Conservation (phyloP, 345 rosid genomes). For the Eucalyptus cloeziana region DNA sequence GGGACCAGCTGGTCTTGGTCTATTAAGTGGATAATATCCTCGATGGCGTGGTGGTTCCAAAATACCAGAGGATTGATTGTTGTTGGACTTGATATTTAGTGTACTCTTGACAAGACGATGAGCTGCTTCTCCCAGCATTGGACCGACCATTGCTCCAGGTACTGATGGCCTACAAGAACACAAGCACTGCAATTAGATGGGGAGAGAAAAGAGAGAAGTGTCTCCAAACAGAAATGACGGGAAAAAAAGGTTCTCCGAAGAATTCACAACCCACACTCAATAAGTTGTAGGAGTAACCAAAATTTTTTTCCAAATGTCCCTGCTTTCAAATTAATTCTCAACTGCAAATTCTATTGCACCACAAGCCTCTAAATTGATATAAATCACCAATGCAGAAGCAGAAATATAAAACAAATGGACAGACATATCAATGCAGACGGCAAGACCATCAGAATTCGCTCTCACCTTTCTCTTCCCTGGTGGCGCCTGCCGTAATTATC, state of each 20-base stretch:
- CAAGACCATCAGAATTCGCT: neutral
- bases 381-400: neutral
- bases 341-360: neutral
- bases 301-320: neutral
- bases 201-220: neutral
- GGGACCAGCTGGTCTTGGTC: conserved; percentile 47
- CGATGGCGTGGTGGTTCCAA: conserved; percentile 31
- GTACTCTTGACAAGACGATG: conserved; percentile 94
- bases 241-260: neutral
- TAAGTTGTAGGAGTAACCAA: neutral
- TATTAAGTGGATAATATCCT: conserved; percentile 21
- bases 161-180: conserved; percentile 53
- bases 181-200: neutral
- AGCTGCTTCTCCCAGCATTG: conserved; percentile 80
- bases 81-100: conserved; percentile 58
- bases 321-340: neutral
- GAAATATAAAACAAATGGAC: neutral
- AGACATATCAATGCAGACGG: neutral
- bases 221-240: neutral
- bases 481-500: conserved; percentile 65
- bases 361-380: neutral
- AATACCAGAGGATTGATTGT: conserved; percentile 34
- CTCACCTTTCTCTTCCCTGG: conserved; percentile 76
- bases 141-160: conserved; percentile 76
- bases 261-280: neutral